Percentiles rank a stretch among this genome's conserved stretches.
These are phyloP conservation scores for Lachancea mirantina DNA, from an alignment of 805 yeast genomes.

Conservation along the genomic window DNA sequence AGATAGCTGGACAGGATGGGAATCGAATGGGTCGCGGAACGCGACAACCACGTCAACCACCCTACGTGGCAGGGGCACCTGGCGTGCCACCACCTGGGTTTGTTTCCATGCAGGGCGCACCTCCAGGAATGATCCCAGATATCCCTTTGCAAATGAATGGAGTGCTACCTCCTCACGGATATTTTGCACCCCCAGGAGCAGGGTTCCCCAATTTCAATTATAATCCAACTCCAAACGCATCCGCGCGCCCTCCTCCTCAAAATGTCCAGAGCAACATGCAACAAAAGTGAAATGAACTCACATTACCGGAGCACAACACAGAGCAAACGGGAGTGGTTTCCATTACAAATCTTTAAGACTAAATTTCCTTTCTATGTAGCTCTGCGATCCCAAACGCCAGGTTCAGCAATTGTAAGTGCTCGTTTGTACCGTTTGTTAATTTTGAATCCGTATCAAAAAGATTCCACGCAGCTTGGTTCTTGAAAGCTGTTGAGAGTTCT, in stretches of 20 bases:
- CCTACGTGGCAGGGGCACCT: conserved; percentile 16
- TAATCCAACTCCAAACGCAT: too few species aligned
- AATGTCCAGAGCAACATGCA: too few species aligned
- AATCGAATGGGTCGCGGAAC: neutral
- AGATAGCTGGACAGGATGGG: conserved; percentile 1
- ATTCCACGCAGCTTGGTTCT: conserved; percentile 55
- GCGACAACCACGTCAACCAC: too few species aligned
- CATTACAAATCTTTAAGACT: conserved; percentile 1
- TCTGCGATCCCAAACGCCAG: conserved; percentile 48
- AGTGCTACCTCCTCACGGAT: conserved; percentile 20
- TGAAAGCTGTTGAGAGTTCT: conserved; percentile 42
- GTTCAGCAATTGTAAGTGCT: conserved; percentile 72
- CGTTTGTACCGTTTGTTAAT: conserved; percentile 81
- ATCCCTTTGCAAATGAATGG: conserved; percentile 21
- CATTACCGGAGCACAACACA: too few species aligned
- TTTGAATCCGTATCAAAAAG: conserved; percentile 71
- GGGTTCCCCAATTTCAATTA: too few species aligned
- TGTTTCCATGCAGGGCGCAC: conserved; percentile 22
- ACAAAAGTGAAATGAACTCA: too few species aligned
- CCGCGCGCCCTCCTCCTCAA: too few species aligned
- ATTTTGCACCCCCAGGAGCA: conserved; percentile 18
- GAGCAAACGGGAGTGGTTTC: neutral
- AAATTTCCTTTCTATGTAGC: conserved; percentile 16
- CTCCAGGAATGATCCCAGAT: conserved; percentile 18
- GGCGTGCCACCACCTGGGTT: conserved; percentile 28